Evolutionary conservation across 371 early-diverging fungal species (phyloP).

Genomic region (Mortierella sp.): DNA sequence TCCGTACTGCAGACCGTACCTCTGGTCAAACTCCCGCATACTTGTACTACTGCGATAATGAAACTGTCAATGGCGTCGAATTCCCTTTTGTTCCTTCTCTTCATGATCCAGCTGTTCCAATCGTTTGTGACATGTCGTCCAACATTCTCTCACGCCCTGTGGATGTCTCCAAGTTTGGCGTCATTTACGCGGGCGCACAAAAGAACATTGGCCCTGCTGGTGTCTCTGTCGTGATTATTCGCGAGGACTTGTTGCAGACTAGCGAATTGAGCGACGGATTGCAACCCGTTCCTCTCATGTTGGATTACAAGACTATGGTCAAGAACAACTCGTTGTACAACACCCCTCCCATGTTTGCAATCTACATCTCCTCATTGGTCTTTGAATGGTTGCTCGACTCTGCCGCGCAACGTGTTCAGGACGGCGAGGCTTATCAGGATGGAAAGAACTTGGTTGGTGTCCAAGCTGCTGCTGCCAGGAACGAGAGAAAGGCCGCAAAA

Average conservation of each 20-base stretch:
- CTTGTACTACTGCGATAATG: slow-evolving; percentile 97
- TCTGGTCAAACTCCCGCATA: slow-evolving; percentile 70
- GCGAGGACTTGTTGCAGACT: slow-evolving; percentile 84
- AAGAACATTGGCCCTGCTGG: slow-evolving; percentile 98
- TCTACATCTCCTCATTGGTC: slow-evolving; percentile 91
- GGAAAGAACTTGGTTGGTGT: slow-evolving; percentile 81
- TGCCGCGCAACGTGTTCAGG: slow-evolving; percentile 37
- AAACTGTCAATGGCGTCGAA: slow-evolving; percentile 97
- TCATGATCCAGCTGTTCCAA: slow-evolving; percentile 77
- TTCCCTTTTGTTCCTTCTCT: slow-evolving; percentile 70
- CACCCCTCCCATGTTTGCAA: slow-evolving; percentile 96
- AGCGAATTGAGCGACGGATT: slow-evolving; percentile 58
- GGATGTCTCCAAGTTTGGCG: slow-evolving; percentile 85
- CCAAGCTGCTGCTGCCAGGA: slow-evolving; percentile 69
- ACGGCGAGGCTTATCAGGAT: slow-evolving; percentile 22
- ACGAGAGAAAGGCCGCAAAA: slow-evolving; percentile 73
- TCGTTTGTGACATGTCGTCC: slow-evolving; percentile 96
- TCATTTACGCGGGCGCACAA: slow-evolving; percentile 97
- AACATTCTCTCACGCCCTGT: slow-evolving; percentile 91
- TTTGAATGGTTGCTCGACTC: slow-evolving; percentile 79
- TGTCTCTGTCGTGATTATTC: slow-evolving; percentile 91
- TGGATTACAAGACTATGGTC: slow-evolving; percentile 88
- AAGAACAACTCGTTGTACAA: slow-evolving; percentile 93
- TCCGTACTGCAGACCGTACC: slow-evolving; percentile 47
- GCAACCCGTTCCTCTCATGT: slow-evolving; percentile 80